Conservation (phyloP, 352 stramenopile species). For the Hyaloperonospora brassicae region DNA sequence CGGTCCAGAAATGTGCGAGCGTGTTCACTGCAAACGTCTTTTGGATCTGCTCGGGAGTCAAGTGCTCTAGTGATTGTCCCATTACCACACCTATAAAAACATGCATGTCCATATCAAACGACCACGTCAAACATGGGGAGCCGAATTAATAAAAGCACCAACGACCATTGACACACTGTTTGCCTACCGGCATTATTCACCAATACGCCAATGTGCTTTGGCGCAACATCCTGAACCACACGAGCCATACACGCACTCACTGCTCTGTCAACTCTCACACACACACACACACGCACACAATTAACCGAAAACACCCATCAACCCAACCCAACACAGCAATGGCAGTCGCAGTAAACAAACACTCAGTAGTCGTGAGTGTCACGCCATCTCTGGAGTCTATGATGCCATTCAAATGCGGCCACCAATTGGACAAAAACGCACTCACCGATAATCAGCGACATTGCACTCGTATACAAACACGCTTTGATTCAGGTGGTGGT, state of each 20-base stretch:
- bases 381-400: neutral
- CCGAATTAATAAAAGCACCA: neutral
- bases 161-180: neutral
- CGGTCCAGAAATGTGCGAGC: slow-evolving; percentile 70
- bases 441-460: slow-evolving; percentile 51
- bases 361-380: too few species aligned
- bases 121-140: too few species aligned
- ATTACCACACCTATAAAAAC: slow-evolving; percentile 34
- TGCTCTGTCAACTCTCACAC: too few species aligned
- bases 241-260: slow-evolving; percentile 27
- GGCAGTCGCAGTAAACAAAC: too few species aligned
- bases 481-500: slow-evolving; percentile 1
- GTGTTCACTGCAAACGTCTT: slow-evolving; percentile 55
- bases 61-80: slow-evolving; percentile 30
- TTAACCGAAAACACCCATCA: too few species aligned
- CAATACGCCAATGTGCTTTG: slow-evolving; percentile 40
- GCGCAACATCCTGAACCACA: slow-evolving; percentile 25
- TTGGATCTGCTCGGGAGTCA: slow-evolving; percentile 38
- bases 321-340: too few species aligned
- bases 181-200: slow-evolving; percentile 51
- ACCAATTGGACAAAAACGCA: neutral
- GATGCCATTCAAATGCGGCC: too few species aligned
- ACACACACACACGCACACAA: too few species aligned
- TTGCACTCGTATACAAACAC: slow-evolving; percentile 45
- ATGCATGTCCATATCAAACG: too few species aligned